phyloP scores from a whole-genome alignment of 2,329 filamentous ascomycete species.

The Zymoseptoria ardabiliae region DNA sequence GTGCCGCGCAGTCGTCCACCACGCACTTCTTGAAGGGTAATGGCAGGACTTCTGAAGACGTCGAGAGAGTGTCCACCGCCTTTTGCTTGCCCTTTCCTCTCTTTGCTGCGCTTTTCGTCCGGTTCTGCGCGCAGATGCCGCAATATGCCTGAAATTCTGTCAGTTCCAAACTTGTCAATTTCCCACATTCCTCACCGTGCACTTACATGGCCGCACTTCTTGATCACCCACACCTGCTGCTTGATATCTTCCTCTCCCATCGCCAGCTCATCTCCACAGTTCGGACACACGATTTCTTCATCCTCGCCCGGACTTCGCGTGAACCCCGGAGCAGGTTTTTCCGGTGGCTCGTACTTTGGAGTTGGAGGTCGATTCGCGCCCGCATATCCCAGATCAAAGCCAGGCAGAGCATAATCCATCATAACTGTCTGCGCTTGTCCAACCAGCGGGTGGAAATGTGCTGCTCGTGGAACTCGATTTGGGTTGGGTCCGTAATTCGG shows the following conservation, averaged over 20 bases:
- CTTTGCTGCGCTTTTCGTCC: constrained; percentile 16
- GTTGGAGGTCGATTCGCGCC: constrained; percentile 25
- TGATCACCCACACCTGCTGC: constrained; percentile 87
- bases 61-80: constrained; percentile 15
- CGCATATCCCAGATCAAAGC: constrained; percentile 36
- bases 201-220: constrained; percentile 83
- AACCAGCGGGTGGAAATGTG: background rate
- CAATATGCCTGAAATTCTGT: constrained; percentile 42
- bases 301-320: constrained; percentile 68
- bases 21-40: constrained; percentile 40
- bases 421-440: background rate
- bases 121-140: constrained; percentile 42
- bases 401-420: constrained; percentile 36
- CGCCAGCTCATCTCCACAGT: constrained; percentile 77
- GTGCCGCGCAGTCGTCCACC: constrained; percentile 34
- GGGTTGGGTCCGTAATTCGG: background rate
- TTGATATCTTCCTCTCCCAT: constrained; percentile 61
- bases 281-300: constrained; percentile 71
- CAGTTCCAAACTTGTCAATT: constrained; percentile 2
- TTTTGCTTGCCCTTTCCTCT: constrained; percentile 33
- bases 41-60: constrained; percentile 9
- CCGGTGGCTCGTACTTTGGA: constrained; percentile 54
- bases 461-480: background rate
- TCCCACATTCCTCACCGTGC: background rate
- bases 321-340: constrained; percentile 60